These are phyloP conservation scores for Dioszegia aurantiaca DNA, from an alignment of 768 basidiomycete genomes.

Conservation along the genomic window DNA sequence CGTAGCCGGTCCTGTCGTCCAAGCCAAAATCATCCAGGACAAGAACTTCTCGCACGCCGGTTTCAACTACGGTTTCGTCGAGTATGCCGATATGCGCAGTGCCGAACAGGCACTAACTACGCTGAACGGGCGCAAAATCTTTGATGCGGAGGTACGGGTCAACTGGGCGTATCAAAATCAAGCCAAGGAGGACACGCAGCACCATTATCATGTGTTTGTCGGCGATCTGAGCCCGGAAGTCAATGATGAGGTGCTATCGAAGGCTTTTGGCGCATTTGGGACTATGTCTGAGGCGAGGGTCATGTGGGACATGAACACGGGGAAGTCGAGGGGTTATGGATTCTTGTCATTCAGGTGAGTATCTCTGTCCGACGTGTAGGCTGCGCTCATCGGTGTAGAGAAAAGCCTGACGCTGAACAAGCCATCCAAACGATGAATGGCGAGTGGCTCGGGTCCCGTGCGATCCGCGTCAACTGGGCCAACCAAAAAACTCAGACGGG, in stretches of 20 bases:
- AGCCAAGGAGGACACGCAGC: slow-evolving; percentile 97
- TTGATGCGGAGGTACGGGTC: slow-evolving; percentile 98
- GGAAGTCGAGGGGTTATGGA: slow-evolving; percentile 95
- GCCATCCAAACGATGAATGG: slow-evolving; percentile 99
- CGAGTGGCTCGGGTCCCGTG: slow-evolving; percentile 96
- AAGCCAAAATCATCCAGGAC: slow-evolving; percentile 99
- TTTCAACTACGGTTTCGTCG: slow-evolving; percentile 98
- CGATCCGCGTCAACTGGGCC: slow-evolving; percentile 99
- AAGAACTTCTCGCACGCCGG: slow-evolving; percentile 99
- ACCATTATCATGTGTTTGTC: slow-evolving; percentile 97
- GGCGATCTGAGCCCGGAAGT: slow-evolving; percentile 99
- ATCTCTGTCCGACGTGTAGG: background rate
- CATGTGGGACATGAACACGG: slow-evolving; percentile 99
- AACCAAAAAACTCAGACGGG: slow-evolving; percentile 90
- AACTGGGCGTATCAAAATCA: slow-evolving; percentile 99
- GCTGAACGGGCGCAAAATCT: slow-evolving; percentile 97
- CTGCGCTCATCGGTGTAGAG: slow-evolving; percentile 54
- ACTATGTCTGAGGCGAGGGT: slow-evolving; percentile 95
- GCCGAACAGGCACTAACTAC: slow-evolving; percentile 99
- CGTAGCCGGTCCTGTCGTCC: slow-evolving; percentile 78
- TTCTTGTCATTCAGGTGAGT: slow-evolving; percentile 81
- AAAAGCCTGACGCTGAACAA: slow-evolving; percentile 98
- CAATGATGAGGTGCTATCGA: slow-evolving; percentile 91
- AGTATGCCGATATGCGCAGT: slow-evolving; percentile 97
- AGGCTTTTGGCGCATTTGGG: slow-evolving; percentile 96